Evolutionary conservation across 2,329 filamentous ascomycete species (phyloP), one percentile per base, ranked within the genome.

Genomic region (Cercospora sp.): DNA sequence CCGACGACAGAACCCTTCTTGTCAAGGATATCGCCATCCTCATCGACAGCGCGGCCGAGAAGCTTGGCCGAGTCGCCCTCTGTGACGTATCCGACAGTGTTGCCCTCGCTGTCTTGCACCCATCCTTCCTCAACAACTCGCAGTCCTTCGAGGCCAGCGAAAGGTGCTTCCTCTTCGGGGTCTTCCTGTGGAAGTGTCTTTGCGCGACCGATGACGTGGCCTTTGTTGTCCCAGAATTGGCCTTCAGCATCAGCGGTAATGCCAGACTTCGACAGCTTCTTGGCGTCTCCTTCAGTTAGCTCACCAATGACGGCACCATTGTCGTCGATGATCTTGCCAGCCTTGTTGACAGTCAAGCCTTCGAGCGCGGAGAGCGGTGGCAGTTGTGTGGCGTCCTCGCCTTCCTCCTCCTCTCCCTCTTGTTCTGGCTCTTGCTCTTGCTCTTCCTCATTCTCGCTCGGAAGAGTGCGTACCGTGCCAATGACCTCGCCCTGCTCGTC

Each of bases 401-500:
- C 77, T 28, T 72, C 73, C 26, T 78, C 76, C 23, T 77, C 76
- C 23, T 77, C 74, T n/a, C 73, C 75, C 18, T 68, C 76, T 13
- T 73, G 73, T 13, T 79, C 79, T 3, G 66, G 77, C 36, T 75
- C 79, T 30, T 79, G 76, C 28, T 73, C 78, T 5, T 72, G 73
- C 10, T 78, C 74, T 31, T 70, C 72, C 18, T 78, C 76, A 5
- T 73, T 72, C 16, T 67, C 73, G 20, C 78, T 76, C 4, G 83
- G 82, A 4, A 85, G 78, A 23, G 83, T 80, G 73, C 86, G 81
- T 68, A 88, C 85, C 69, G 84, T 84, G 51, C 87, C 88, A 66
- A 89, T 83, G 68, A 89, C 81, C 40, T 88, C 87, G 45, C 87
- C 87, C 55, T 85, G 83, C 73, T 83, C 86, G 73, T 88, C 87